Evolutionary conservation across 495 filamentous ascomycete species (phyloP).

Genomic region (Hypoxylon perforatum): DNA sequence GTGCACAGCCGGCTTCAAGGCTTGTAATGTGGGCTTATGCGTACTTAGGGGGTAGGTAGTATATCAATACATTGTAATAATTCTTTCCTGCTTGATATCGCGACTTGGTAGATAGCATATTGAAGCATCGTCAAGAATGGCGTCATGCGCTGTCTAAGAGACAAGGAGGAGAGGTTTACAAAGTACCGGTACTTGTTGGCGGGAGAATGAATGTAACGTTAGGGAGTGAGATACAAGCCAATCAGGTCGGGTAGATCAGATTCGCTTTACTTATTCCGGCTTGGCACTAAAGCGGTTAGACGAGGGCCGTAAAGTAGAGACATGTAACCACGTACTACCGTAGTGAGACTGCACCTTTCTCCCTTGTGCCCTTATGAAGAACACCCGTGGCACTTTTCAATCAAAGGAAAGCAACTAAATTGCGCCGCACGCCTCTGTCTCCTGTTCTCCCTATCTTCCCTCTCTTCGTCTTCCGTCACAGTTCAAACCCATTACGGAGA

Average conservation of each 20-base stretch:
- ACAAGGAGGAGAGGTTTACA: background rate
- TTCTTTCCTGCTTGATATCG: too few species aligned
- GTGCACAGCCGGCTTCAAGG: too few species aligned
- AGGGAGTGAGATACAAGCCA: constrained; percentile 15
- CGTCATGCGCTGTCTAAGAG: too few species aligned
- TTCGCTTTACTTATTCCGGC: constrained; percentile 35
- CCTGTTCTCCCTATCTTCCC: constrained; percentile 10
- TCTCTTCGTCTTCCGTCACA: constrained; percentile 1
- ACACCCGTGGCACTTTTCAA: constrained; percentile 1
- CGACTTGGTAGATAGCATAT: too few species aligned
- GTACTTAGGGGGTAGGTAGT: too few species aligned
- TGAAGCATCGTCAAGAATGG: too few species aligned
- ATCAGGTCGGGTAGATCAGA: constrained; percentile 22
- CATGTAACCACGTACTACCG: constrained; percentile 16
- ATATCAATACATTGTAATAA: too few species aligned
- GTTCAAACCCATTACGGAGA: background rate
- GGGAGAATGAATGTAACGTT: background rate
- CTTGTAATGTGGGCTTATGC: too few species aligned
- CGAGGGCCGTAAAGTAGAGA: constrained; percentile 16
- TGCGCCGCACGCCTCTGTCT: background rate
- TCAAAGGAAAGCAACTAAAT: constrained; percentile 32
- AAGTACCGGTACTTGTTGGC: background rate
- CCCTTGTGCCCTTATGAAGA: constrained; percentile 10
- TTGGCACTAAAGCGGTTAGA: constrained; percentile 34
- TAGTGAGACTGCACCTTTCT: constrained; percentile 8